These are phyloP conservation scores for Alternaria rosae DNA, from an alignment of 2,329 filamentous ascomycete genomes.

Conservation along the genomic window DNA sequence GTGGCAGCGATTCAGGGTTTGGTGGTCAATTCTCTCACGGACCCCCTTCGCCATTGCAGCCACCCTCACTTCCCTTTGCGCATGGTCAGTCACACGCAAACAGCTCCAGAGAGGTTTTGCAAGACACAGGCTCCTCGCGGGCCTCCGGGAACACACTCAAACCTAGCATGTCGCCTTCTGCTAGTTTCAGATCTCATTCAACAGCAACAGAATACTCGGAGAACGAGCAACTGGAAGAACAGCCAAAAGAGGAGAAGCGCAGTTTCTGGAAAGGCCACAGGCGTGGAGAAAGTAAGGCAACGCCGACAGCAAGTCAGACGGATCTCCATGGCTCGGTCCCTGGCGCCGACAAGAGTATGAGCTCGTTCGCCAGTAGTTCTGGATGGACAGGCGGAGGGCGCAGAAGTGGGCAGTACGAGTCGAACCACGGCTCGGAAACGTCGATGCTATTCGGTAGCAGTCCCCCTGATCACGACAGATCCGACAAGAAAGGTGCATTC, in stretches of 20 bases:
- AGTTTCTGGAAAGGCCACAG: constrained; percentile 74
- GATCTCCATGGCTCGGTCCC: constrained; percentile 47
- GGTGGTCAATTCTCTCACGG: constrained; percentile 21
- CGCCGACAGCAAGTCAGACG: constrained; percentile 46
- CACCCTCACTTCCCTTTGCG: constrained; percentile 38
- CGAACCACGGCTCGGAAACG: constrained; percentile 36
- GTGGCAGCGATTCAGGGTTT: constrained; percentile 40
- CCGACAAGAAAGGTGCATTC: constrained; percentile 66
- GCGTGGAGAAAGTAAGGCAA: constrained; percentile 45
- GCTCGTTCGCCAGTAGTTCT: constrained; percentile 47
- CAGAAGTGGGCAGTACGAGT: constrained; percentile 45
- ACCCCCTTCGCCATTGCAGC: constrained; percentile 44
- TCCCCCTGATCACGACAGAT: constrained; percentile 47
- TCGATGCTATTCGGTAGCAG: constrained; percentile 44
- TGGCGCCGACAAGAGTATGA: constrained; percentile 50
- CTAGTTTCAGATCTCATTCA: constrained; percentile 75
- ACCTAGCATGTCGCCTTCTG: constrained; percentile 75
- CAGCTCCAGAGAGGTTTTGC: constrained; percentile 37
- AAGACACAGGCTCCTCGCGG: constrained; percentile 53
- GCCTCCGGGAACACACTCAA: constrained; percentile 63
- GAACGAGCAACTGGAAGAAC: constrained; percentile 74
- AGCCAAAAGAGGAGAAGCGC: constrained; percentile 62
- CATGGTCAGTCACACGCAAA: constrained; percentile 36
- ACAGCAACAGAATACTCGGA: constrained; percentile 82
- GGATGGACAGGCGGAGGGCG: constrained; percentile 37